Percentiles rank a stretch among this genome's conserved stretches.
Conservation (phyloP, 495 filamentous ascomycete species). For the Talaromyces thailandensis region DNA sequence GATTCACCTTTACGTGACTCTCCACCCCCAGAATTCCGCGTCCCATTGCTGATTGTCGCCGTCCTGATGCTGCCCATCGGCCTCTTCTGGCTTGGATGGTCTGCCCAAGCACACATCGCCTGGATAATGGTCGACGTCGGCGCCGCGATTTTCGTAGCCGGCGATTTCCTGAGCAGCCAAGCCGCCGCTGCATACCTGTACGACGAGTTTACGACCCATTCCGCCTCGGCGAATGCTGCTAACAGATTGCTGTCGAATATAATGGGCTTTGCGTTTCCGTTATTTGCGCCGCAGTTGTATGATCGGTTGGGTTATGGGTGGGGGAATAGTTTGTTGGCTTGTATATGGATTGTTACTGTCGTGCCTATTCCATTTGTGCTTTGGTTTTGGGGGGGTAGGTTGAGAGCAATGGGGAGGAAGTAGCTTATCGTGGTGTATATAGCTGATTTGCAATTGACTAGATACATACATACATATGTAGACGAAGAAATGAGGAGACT, state of each 20-base stretch:
- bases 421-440: background rate
- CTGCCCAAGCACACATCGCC: slow-evolving; percentile 42
- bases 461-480: no score
- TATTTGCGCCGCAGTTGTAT: slow-evolving; percentile 55
- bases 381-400: slow-evolving; percentile 35
- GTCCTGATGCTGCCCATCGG: slow-evolving; percentile 47
- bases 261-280: slow-evolving; percentile 57
- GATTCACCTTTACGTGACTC: slow-evolving; percentile 35
- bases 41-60: slow-evolving; percentile 48
- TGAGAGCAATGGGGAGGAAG: background rate
- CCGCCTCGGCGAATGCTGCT: slow-evolving; percentile 55
- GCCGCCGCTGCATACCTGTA: slow-evolving; percentile 54
- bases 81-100: slow-evolving; percentile 55
- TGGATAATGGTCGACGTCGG: slow-evolving; percentile 61
- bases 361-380: slow-evolving; percentile 31
- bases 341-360: slow-evolving; percentile 34
- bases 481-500: no score
- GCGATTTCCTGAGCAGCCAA: slow-evolving; percentile 50
- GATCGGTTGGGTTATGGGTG: slow-evolving; percentile 36
- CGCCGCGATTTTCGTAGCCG: slow-evolving; percentile 41
- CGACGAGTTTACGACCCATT: slow-evolving; percentile 56
- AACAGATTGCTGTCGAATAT: slow-evolving; percentile 50
- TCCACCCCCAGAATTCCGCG: slow-evolving; percentile 49
- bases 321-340: slow-evolving; percentile 42
- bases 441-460: no score